Conservation (phyloP, 208 protist species). For the Acanthamoeba healyi region DNA sequence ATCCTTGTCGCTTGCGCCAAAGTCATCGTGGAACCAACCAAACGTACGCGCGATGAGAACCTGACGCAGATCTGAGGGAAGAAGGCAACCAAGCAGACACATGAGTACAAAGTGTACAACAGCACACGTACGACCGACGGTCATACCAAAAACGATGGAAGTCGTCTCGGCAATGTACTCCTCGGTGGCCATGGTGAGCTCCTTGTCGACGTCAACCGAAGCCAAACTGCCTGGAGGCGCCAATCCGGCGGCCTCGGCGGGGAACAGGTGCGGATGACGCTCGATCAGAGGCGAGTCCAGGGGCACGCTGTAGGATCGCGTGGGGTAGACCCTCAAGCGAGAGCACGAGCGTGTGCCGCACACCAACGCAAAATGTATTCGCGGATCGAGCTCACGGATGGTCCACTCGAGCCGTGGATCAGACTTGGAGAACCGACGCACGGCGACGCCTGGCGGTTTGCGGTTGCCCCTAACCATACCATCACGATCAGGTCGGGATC, state of each 20-base stretch:
- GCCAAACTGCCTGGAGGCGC: not conserved
- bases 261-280: slow-evolving; percentile 16
- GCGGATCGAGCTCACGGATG: slow-evolving; percentile 31
- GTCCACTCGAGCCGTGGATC: slow-evolving; percentile 29
- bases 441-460: slow-evolving; percentile 55
- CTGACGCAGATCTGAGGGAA: not conserved
- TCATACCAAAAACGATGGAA: slow-evolving; percentile 42
- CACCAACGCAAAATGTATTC: slow-evolving; percentile 55
- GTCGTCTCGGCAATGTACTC: slow-evolving; percentile 40
- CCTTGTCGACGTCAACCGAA: slow-evolving; percentile 27
- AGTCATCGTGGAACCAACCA: slow-evolving; percentile 70
- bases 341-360: slow-evolving; percentile 59
- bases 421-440: slow-evolving; percentile 55
- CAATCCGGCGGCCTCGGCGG: not conserved
- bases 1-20: slow-evolving; percentile 47
- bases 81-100: not conserved
- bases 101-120: too few relatives aligned
- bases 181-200: slow-evolving; percentile 51
- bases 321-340: slow-evolving; percentile 5
- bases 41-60: slow-evolving; percentile 44
- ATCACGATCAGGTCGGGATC: not conserved
- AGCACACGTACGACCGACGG: too few relatives aligned
- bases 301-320: not conserved
- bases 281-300: not conserved
- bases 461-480: slow-evolving; percentile 16